A percentile compares a stretch with the other conserved stretches of the same genome.
These are phyloP conservation scores for Meredithiella fracta DNA, from an alignment of 2,329 filamentous ascomycete species.

Conservation along the genomic window DNA sequence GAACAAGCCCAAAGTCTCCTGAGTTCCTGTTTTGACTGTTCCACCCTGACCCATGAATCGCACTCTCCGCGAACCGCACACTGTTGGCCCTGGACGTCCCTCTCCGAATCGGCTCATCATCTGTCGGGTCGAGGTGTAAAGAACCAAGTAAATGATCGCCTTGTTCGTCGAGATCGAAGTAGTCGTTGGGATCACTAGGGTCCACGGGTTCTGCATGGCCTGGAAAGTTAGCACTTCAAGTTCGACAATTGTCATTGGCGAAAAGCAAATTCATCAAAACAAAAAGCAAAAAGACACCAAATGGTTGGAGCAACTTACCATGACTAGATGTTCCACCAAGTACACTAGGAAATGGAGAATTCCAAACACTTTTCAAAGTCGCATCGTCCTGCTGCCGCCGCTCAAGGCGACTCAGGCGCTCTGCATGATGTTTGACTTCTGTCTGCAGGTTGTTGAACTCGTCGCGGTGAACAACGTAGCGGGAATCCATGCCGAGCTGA, in stretches of 20 bases:
- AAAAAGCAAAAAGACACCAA: conserved; percentile 5
- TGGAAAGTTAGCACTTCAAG: background rate
- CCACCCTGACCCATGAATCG: conserved; percentile 75
- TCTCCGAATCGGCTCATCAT: conserved; percentile 70
- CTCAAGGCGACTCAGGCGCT: conserved; percentile 44
- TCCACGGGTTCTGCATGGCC: conserved; percentile 6
- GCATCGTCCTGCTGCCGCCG: conserved; percentile 52
- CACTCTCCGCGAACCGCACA: conserved; percentile 92
- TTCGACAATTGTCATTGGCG: background rate
- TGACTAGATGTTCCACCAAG: conserved; percentile 72
- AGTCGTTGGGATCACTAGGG: conserved; percentile 42
- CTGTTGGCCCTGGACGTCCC: conserved; percentile 90
- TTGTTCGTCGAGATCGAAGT: conserved; percentile 82
- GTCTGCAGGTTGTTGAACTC: conserved; percentile 53
- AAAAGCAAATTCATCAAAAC: background rate
- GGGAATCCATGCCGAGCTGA: conserved; percentile 42
- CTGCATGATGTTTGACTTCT: conserved; percentile 52
- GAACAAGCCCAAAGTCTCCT: conserved; percentile 60
- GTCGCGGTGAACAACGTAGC: conserved; percentile 42
- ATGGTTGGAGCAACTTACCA: conserved; percentile 38
- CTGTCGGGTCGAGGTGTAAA: conserved; percentile 61
- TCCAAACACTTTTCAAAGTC: conserved; percentile 73
- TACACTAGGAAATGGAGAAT: conserved; percentile 79
- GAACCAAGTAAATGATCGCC: conserved; percentile 64
- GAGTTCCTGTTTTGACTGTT: conserved; percentile 60